phyloP scores from a whole-genome alignment of 2,329 filamentous ascomycete genomes.

The Nothophaeocryptopus gaeumannii region DNA sequence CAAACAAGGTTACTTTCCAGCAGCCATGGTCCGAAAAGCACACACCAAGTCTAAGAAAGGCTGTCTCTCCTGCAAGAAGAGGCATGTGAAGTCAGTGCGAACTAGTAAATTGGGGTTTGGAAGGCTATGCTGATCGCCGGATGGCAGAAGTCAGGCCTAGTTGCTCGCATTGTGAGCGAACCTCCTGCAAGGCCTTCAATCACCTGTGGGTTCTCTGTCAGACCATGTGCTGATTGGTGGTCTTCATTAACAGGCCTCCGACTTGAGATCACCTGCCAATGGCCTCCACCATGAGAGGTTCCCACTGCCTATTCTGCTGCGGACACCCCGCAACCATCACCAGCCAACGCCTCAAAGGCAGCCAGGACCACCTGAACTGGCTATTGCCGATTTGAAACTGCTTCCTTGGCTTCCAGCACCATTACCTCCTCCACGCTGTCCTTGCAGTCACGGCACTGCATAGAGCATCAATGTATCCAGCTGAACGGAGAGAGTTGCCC shows the following conservation, averaged over 20 bases:
- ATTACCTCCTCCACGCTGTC: slow-evolving; percentile 24
- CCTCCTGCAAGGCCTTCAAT: background rate
- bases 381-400: slow-evolving; percentile 20
- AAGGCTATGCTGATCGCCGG: too few species aligned
- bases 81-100: slow-evolving; percentile 21
- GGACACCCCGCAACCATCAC: slow-evolving; percentile 2
- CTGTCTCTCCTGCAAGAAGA: slow-evolving; percentile 24
- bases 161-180: slow-evolving; percentile 8
- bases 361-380: slow-evolving; percentile 8
- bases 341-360: slow-evolving; percentile 1
- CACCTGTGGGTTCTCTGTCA: background rate
- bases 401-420: slow-evolving; percentile 23
- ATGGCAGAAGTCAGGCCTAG: slow-evolving; percentile 1
- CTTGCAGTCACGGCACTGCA: slow-evolving; percentile 24
- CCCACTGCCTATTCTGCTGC: slow-evolving; percentile 2
- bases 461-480: slow-evolving; percentile 14
- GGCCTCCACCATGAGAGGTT: background rate
- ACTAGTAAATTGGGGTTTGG: background rate
- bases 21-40: slow-evolving; percentile 16
- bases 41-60: slow-evolving; percentile 24
- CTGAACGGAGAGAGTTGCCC: slow-evolving; percentile 12
- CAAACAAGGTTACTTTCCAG: background rate
- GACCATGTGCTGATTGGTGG: background rate
- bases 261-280: slow-evolving; percentile 19
- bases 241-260: slow-evolving; percentile 8